Conservation (phyloP, 2,329 filamentous ascomycete species). For the Pyrenochaeta sp. region DNA sequence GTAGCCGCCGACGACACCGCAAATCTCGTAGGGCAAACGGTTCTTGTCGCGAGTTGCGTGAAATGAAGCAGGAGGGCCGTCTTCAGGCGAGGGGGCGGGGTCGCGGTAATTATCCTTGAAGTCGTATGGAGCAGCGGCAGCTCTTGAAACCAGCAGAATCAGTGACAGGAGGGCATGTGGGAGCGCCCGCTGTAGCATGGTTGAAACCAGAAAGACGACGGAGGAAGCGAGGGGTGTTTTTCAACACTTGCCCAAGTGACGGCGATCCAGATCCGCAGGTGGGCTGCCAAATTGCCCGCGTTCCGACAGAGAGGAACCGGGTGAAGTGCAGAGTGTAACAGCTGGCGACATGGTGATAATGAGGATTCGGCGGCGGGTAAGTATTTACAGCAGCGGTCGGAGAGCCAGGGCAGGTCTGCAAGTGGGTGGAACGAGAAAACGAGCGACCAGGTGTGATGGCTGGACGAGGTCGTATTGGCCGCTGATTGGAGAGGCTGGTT, state of each 20-base stretch:
- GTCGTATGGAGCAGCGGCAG: constrained; percentile 34
- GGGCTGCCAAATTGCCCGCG: constrained; percentile 16
- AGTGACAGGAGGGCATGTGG: constrained; percentile 36
- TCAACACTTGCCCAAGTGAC: constrained; percentile 10
- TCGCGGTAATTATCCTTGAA: constrained; percentile 37
- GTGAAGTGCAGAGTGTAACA: constrained; percentile 31
- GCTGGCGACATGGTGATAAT: constrained; percentile 39
- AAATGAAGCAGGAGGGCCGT: constrained; percentile 39
- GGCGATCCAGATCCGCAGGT: constrained; percentile 21
- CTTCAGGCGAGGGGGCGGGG: constrained; percentile 36
- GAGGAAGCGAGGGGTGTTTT: constrained; percentile 11
- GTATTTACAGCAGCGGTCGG: constrained; percentile 26
- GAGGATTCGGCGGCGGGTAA: constrained; percentile 27
- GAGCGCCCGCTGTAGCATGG: constrained; percentile 39
- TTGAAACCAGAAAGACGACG: constrained; percentile 20
- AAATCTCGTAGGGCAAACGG: constrained; percentile 81
- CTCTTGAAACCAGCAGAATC: constrained; percentile 33
- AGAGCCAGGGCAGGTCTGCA: constrained; percentile 18
- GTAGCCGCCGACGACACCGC: constrained; percentile 85
- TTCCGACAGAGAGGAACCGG: constrained; percentile 34
- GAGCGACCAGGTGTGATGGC: constrained; percentile 33
- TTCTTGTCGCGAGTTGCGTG: constrained; percentile 49
- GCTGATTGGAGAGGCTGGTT: constrained; percentile 44
- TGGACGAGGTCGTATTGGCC: constrained; percentile 14
- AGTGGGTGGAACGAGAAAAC: constrained; percentile 32